A percentile compares a stretch with the other conserved stretches of the same genome.
Conservation (phyloP, 371 early-diverging fungal species). For the Rhizopus microsporus region DNA sequence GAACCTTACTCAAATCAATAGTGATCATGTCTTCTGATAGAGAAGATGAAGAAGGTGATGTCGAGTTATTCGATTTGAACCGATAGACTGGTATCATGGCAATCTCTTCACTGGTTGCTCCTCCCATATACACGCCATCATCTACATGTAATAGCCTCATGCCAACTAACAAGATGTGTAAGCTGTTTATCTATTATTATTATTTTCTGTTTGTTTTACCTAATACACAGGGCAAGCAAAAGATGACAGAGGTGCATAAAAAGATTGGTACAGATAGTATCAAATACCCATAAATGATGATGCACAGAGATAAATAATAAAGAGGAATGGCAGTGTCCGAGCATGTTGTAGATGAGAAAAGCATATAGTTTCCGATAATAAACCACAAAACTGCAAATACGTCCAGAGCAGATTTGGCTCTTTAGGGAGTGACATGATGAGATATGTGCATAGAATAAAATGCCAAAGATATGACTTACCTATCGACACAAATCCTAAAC, state of each 20-base stretch:
- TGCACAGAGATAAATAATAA: constrained; percentile 58
- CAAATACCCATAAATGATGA: constrained; percentile 69
- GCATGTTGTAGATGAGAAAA: constrained; percentile 60
- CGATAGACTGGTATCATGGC: constrained; percentile 53
- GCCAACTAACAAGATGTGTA: constrained; percentile 30
- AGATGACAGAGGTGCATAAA: constrained; percentile 63
- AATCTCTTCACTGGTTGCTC: constrained; percentile 63
- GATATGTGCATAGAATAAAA: constrained; percentile 1
- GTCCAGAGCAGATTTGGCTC: constrained; percentile 59
- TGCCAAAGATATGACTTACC: constrained; percentile 11
- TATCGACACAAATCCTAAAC: constrained; percentile 27
- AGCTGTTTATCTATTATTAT: neutral
- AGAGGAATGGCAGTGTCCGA: constrained; percentile 56
- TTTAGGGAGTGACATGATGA: constrained; percentile 1
- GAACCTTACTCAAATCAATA: constrained; percentile 17
- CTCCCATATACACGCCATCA: constrained; percentile 60
- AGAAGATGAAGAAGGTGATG: neutral
- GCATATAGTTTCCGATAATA: constrained; percentile 71
- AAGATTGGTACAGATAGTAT: constrained; percentile 66
- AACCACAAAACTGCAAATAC: constrained; percentile 69
- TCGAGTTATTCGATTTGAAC: constrained; percentile 30
- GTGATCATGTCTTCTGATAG: constrained; percentile 15
- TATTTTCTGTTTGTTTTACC: constrained; percentile 26
- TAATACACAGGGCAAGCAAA: constrained; percentile 67
- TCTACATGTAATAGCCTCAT: constrained; percentile 63